A percentile compares a stretch with the other conserved stretches of the same genome.
Evolutionary conservation across 2,329 filamentous ascomycete genomes (phyloP).

Genomic region (Fusarium xyrophilum): DNA sequence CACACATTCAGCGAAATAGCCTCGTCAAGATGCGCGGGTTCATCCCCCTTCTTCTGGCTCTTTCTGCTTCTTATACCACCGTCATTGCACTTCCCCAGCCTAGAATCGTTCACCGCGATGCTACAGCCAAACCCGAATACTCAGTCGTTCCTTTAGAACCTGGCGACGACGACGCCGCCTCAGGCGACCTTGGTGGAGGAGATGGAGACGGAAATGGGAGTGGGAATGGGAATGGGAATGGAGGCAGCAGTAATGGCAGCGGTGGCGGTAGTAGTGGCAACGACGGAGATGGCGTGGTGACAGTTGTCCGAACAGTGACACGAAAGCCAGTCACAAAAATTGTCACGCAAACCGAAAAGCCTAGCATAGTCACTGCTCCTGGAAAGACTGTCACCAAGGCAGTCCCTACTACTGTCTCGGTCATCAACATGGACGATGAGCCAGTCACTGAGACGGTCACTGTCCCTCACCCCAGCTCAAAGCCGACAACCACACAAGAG

Average conservation of each 20-base stretch:
- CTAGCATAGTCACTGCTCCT: conserved; percentile 40
- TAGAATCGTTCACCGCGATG: conserved; percentile 36
- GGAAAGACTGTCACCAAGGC: conserved; percentile 40
- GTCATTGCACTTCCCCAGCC: conserved; percentile 42
- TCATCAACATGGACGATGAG: conserved; percentile 41
- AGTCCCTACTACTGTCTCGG: conserved; percentile 43
- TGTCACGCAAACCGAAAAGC: conserved; percentile 40
- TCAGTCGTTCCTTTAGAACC: conserved; percentile 51
- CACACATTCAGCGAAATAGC: conserved; percentile 14
- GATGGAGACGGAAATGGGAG: conserved; percentile 17
- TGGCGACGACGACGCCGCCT: conserved; percentile 34
- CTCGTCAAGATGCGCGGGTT: conserved; percentile 44
- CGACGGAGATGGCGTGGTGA: conserved; percentile 39
- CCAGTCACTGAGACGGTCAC: conserved; percentile 40
- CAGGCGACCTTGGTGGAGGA: conserved; percentile 33
- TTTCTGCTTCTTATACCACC: conserved; percentile 41
- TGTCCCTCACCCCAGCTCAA: conserved; percentile 28
- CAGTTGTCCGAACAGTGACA: conserved; percentile 47
- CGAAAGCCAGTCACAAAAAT: conserved; percentile 39
- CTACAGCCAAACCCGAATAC: conserved; percentile 44
- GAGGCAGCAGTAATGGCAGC: conserved; percentile 16
- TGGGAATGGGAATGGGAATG: conserved; percentile 15
- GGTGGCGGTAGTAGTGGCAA: conserved; percentile 22
- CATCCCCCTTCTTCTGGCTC: conserved; percentile 42
- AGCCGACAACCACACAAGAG: neutral